Conservation (phyloP, 2,329 filamentous ascomycete genomes). For the Pyrenochaeta sp. region DNA sequence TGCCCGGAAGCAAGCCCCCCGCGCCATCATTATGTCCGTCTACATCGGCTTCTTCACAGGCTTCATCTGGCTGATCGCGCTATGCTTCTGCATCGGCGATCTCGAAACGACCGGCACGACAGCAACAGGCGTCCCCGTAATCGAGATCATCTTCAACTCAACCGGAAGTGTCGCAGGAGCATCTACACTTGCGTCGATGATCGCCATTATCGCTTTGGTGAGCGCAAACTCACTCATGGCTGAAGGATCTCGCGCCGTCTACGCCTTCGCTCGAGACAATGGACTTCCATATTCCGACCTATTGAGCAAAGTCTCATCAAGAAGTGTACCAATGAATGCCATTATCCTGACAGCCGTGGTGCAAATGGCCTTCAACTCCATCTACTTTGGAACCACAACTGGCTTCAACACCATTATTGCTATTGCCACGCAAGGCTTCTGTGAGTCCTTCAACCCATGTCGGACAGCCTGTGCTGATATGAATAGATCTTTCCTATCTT, state of each 20-base stretch:
- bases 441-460: constrained; percentile 36
- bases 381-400: constrained; percentile 64
- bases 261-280: constrained; percentile 60
- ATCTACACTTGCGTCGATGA: constrained; percentile 57
- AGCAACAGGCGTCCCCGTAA: constrained; percentile 60
- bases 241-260: constrained; percentile 58
- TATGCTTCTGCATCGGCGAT: constrained; percentile 53
- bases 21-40: constrained; percentile 52
- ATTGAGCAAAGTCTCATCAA: constrained; percentile 58
- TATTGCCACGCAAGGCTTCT: constrained; percentile 67
- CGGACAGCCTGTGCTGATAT: not conserved
- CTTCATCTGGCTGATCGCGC: constrained; percentile 50
- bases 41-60: constrained; percentile 52
- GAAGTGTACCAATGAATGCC: constrained; percentile 60
- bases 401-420: constrained; percentile 66
- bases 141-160: constrained; percentile 62
- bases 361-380: constrained; percentile 63
- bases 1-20: constrained; percentile 60
- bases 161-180: constrained; percentile 56
- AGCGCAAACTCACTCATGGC: constrained; percentile 58
- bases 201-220: constrained; percentile 59
- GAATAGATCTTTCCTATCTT: constrained; percentile 63
- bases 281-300: constrained; percentile 62
- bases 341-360: constrained; percentile 58
- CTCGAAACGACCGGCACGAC: constrained; percentile 57